Conservation (phyloP, 2,329 filamentous ascomycete genomes). For the Geoglossum cookeanum region DNA sequence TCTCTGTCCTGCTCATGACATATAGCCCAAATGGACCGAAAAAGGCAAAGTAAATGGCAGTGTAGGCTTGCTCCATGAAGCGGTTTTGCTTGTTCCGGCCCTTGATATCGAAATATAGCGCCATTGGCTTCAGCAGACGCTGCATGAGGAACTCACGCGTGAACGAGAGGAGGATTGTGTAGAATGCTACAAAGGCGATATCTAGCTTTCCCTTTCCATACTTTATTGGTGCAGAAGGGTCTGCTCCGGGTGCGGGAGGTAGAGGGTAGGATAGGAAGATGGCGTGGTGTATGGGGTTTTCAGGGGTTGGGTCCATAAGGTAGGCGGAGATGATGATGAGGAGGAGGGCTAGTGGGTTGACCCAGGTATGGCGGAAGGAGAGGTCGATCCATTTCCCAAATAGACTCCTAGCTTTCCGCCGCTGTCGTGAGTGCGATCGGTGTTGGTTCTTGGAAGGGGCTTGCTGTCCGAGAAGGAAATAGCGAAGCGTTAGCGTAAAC, state of each 20-base stretch:
- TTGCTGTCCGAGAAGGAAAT: conserved; percentile 2
- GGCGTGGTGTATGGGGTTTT: conserved; percentile 62
- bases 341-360: conserved; percentile 50
- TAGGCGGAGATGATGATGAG: conserved; percentile 46
- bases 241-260: conserved; percentile 29
- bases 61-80: conserved; percentile 95
- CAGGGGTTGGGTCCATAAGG: conserved; percentile 52
- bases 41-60: conserved; percentile 70
- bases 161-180: conserved; percentile 76
- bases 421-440: conserved; percentile 16
- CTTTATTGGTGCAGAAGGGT: conserved; percentile 31
- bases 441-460: conserved; percentile 6
- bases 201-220: conserved; percentile 86
- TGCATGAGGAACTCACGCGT: conserved; percentile 96
- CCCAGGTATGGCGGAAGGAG: conserved; percentile 37
- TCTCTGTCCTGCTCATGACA: conserved; percentile 76
- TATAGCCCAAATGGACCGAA: conserved; percentile 72
- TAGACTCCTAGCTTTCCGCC: conserved; percentile 24
- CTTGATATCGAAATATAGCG: conserved; percentile 47
- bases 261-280: conserved; percentile 82
- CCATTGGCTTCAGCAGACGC: conserved; percentile 60
- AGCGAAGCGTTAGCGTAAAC: conserved; percentile 3
- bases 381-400: conserved; percentile 26
- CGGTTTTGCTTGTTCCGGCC: conserved; percentile 63
- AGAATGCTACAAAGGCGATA: conserved; percentile 73